Conservation (phyloP, 306 rosid genomes). For the Parietaria judaica region DNA sequence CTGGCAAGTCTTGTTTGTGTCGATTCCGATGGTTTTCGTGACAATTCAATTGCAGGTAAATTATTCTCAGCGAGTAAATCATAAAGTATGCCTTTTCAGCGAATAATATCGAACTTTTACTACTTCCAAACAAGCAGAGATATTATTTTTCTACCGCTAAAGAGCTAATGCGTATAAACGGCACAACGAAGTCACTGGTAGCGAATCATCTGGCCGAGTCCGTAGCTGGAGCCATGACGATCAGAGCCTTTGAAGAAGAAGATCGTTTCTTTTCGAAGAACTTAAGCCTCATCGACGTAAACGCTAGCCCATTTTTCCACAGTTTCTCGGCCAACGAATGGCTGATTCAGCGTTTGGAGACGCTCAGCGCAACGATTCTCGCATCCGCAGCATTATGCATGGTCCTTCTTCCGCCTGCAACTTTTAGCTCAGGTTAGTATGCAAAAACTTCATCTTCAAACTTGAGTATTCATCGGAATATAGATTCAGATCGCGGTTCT, state of each 20-base stretch:
- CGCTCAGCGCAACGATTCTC: slow-evolving; percentile 13
- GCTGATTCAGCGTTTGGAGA: slow-evolving; percentile 19
- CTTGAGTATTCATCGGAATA: too few relatives aligned
- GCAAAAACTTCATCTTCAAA: background rate
- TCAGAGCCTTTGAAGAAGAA: slow-evolving; percentile 24
- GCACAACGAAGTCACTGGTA: slow-evolving; percentile 17
- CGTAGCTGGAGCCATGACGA: slow-evolving; percentile 16
- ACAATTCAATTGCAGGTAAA: slow-evolving; percentile 70
- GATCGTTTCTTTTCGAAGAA: slow-evolving; percentile 13
- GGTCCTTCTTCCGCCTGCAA: slow-evolving; percentile 5
- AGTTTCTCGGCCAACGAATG: slow-evolving; percentile 20
- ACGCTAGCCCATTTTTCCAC: slow-evolving; percentile 17
- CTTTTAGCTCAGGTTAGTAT: slow-evolving; percentile 14
- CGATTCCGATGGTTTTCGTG: slow-evolving; percentile 56
- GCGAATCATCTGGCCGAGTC: slow-evolving; percentile 22
- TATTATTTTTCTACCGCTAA: slow-evolving; percentile 9
- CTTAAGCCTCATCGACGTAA: slow-evolving; percentile 13
- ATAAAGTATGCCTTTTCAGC: too few relatives aligned
- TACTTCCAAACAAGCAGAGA: slow-evolving; percentile 2
- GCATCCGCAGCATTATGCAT: slow-evolving; percentile 20
- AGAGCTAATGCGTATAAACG: slow-evolving; percentile 24
- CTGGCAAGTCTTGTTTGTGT: slow-evolving; percentile 83
- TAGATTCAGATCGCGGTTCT: background rate
- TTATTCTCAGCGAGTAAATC: background rate
- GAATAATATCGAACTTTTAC: too few relatives aligned